These are phyloP conservation scores for Amylostereum chailletii DNA, from an alignment of 1,284 basidiomycete genomes.

Conservation along the genomic window DNA sequence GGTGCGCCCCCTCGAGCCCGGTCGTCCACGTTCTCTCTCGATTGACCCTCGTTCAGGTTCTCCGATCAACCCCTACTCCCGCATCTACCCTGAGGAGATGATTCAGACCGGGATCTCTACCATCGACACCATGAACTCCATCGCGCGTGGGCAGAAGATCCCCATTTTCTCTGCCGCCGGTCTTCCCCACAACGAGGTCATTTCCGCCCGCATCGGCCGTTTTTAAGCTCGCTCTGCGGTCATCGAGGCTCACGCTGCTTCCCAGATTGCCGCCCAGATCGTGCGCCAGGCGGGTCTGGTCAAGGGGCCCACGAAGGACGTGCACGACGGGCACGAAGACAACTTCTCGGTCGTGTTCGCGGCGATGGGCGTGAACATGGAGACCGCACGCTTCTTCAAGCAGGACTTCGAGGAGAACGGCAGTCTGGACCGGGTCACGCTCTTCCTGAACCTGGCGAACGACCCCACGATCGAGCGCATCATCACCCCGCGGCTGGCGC, in stretches of 20 bases:
- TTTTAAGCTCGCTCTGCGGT: conserved; percentile 7
- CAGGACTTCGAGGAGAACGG: conserved; percentile 99
- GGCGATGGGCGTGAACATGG: conserved; percentile 99
- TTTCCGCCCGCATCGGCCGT: conserved; percentile 15
- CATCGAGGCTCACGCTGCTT: conserved; percentile 24
- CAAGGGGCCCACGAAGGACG: conserved; percentile 90
- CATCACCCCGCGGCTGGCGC: conserved; percentile 94
- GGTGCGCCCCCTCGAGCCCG: conserved; percentile 40
- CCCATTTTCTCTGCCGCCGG: conserved; percentile 99
- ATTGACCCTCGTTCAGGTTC: conserved; percentile 55
- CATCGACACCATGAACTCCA: conserved; percentile 98
- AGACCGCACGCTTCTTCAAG: conserved; percentile 99
- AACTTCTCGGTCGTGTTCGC: conserved; percentile 99
- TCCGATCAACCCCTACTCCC: conserved; percentile 98
- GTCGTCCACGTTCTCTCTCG: conserved; percentile 3
- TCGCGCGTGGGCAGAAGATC: conserved; percentile 99
- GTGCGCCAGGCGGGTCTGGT: conserved; percentile 98
- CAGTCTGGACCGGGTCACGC: conserved; percentile 92
- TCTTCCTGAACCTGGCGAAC: conserved; percentile 98
- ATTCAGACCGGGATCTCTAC: conserved; percentile 99
- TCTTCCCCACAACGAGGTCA: conserved; percentile 96
- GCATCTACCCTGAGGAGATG: conserved; percentile 99
- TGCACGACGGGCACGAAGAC: conserved; percentile 98
- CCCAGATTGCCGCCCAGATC: conserved; percentile 97
- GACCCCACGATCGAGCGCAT: conserved; percentile 99